Evolutionary conservation across 345 rosid species (phyloP), one percentile per base, ranked within the genome.

Genomic region (Linum lewisii): DNA sequence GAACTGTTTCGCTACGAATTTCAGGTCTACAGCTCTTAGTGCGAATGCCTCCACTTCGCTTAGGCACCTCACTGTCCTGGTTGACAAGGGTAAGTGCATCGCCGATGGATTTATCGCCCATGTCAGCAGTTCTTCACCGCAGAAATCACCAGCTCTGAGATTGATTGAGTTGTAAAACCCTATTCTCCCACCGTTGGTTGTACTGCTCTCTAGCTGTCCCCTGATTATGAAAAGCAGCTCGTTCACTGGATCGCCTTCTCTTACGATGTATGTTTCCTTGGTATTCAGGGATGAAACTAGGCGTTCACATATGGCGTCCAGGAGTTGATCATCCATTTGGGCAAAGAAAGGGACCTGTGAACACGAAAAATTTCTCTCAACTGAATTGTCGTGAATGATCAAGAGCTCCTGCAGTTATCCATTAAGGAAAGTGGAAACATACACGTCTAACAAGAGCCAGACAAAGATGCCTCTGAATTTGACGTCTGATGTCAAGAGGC

Each of bases 141-240:
- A 90, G 69, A 90, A 90, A 66, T 84, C 97, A 6, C 93, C 93
- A 0, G 85, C 72, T 45, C 81, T 72, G 6, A 90, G 83, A 18
- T 81, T 80, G 32, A 84, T 90, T 21, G 93, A 81, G 64, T 83
- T 90, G 81, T 71, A 90, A 72, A 87, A 90, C 10, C 95, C 95
- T 22, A 79, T 26, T 50, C 95, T 75, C 42, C 95, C 95, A 24
- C 97, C 93, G 36, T 90, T 81, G 26, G 95, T 90, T 19, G 93
- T 87, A 21, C 88, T 81, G 82, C 97, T 90, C 73, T 90, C 90
- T 67, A 90, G 66, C 63, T 79, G 77, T 20, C 97, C 97, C 76
- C 97, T 78, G n/a, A 90, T 83, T 59, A 87, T 79, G 82, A 90
- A 90, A 25, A 90, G 72, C 97, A 90, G 84, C 77, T 90, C 93